Percentiles rank a stretch among this genome's conserved stretches.
Conservation (phyloP, 1,139 yeast genomes). For the Pichia sp. region DNA sequence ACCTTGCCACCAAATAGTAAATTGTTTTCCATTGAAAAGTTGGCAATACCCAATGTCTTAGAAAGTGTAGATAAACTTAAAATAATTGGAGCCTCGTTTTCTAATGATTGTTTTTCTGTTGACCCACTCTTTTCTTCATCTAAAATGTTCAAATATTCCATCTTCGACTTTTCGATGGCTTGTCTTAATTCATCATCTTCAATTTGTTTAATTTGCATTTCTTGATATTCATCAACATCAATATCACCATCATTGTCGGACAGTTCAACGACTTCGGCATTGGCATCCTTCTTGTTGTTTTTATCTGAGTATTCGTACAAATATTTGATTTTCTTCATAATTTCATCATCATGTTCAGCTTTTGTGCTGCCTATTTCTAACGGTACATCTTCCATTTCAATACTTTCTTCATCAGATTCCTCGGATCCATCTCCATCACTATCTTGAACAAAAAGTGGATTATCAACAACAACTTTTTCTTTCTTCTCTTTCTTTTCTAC, state of each 20-base stretch:
- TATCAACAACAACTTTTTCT: neutral
- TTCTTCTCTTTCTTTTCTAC: neutral
- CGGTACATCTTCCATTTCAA: conserved; percentile 17
- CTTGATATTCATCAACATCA: conserved; percentile 15
- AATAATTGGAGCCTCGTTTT: conserved; percentile 26
- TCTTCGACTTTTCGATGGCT: conserved; percentile 46
- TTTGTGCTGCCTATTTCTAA: conserved; percentile 17
- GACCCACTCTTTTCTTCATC: conserved; percentile 16
- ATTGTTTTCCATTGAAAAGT: conserved; percentile 18
- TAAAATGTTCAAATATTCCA: conserved; percentile 25
- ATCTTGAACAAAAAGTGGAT: conserved; percentile 14
- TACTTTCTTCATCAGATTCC: conserved; percentile 11
- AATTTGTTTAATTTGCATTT: conserved; percentile 18
- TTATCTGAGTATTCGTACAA: conserved; percentile 31
- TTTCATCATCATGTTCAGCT: conserved; percentile 17
- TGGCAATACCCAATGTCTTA: conserved; percentile 16
- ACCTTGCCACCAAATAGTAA: conserved; percentile 12
- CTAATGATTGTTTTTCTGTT: neutral
- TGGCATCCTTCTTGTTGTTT: conserved; percentile 20
- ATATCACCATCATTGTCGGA: conserved; percentile 4
- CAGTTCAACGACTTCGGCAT: neutral
- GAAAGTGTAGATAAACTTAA: conserved; percentile 18
- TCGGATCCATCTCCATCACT: conserved; percentile 6
- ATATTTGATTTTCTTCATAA: conserved; percentile 30
- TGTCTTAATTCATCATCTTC: conserved; percentile 36